Evolutionary conservation across 768 basidiomycete species (phyloP).

Genomic region (Tulasnella sp.): DNA sequence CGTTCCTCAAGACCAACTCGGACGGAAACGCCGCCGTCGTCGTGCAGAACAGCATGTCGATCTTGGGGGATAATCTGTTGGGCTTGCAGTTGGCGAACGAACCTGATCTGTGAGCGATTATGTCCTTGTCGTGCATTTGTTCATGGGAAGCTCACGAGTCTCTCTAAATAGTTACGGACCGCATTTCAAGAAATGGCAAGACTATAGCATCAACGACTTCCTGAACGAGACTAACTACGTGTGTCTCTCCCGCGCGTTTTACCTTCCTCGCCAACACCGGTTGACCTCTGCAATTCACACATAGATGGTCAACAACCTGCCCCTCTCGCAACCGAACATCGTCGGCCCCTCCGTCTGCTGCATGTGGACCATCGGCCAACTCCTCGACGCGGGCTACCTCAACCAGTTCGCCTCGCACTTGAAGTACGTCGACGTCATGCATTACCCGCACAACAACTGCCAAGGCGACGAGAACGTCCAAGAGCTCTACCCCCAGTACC

Average conservation of each 20-base stretch:
- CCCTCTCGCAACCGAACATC: conserved; percentile 27
- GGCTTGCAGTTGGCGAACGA: conserved; percentile 45
- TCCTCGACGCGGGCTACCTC: conserved; percentile 4
- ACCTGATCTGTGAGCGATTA: conserved; percentile 4
- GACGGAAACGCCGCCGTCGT: conserved; percentile 6
- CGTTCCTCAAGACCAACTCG: conserved; percentile 12
- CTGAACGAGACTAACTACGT: conserved; percentile 4
- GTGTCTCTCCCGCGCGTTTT: neutral
- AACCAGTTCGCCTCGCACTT: neutral
- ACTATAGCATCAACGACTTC: neutral
- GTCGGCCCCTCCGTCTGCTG: conserved; percentile 53
- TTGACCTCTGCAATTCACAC: neutral
- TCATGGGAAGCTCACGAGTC: no score
- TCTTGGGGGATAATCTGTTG: conserved; percentile 51
- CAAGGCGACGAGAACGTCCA: neutral
- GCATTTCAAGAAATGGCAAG: neutral
- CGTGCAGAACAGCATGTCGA: conserved; percentile 34
- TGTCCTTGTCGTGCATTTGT: neutral
- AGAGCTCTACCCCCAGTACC: conserved; percentile 2
- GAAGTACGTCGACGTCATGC: conserved; percentile 9
- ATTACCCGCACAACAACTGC: conserved; percentile 13
- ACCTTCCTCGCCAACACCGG: neutral
- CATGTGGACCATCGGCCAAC: conserved; percentile 34
- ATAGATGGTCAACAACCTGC: neutral
- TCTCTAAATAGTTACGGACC: neutral